These are phyloP conservation scores for Inga oerstediana DNA, from an alignment of 306 rosid species.

Conservation along the genomic window DNA sequence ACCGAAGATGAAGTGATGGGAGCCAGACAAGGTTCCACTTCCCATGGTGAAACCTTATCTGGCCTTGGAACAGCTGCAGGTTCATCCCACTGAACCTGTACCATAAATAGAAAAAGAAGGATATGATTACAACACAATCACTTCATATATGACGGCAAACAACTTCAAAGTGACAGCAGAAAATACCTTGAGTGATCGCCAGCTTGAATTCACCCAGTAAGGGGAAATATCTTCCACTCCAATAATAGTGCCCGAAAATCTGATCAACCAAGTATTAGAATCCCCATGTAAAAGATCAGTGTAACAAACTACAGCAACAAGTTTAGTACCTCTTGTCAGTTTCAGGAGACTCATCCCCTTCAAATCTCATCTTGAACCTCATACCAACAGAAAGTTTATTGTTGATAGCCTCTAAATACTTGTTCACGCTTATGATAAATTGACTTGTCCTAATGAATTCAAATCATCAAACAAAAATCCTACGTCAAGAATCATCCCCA, in stretches of 20 bases:
- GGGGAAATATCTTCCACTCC: conserved; percentile 80
- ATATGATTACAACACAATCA: conserved; percentile 8
- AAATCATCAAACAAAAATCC: conserved; percentile 29
- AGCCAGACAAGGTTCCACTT: conserved; percentile 78
- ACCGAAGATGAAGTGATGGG: conserved; percentile 47
- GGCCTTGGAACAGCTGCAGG: conserved; percentile 78
- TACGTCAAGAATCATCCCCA: conserved; percentile 9
- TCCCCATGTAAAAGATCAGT: conserved; percentile 23
- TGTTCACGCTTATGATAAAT: conserved; percentile 72
- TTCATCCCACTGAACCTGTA: conserved; percentile 98
- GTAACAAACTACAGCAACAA: not conserved
- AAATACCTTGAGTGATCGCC: conserved; percentile 88
- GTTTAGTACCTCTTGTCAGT: conserved; percentile 80
- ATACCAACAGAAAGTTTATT: conserved; percentile 69
- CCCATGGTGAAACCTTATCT: conserved; percentile 94
- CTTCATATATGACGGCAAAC: not conserved
- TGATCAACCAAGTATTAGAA: conserved; percentile 42
- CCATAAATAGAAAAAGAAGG: conserved; percentile 26
- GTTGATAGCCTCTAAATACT: conserved; percentile 64
- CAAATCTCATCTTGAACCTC: conserved; percentile 86
- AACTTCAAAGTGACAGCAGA: conserved; percentile 20
- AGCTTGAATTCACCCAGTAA: conserved; percentile 72
- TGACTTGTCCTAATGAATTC: conserved; percentile 66
- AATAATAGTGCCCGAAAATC: conserved; percentile 89
- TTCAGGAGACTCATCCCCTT: conserved; percentile 90